Evolutionary conservation across 768 basidiomycete species (phyloP).

Genomic region (Boletus coccyginus): DNA sequence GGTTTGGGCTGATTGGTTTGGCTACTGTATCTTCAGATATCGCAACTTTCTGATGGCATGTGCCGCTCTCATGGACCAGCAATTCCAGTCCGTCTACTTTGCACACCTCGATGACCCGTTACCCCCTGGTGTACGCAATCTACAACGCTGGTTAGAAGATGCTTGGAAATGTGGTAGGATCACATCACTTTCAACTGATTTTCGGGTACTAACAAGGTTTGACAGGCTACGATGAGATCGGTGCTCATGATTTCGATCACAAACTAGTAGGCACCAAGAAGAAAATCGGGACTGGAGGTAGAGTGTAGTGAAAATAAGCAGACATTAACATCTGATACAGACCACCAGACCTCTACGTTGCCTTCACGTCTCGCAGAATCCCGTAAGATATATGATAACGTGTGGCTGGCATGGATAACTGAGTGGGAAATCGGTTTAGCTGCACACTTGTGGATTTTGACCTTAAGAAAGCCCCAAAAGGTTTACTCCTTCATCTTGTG

Average conservation of each 20-base stretch:
- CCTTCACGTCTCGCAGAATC: conserved; percentile 74
- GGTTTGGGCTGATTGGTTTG: not conserved
- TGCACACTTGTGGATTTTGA: conserved; percentile 67
- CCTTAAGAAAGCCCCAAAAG: conserved; percentile 40
- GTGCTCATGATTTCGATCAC: conserved; percentile 56
- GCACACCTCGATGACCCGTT: conserved; percentile 53
- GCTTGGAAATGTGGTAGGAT: conserved; percentile 69
- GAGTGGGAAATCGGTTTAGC: conserved; percentile 31
- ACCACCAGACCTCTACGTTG: conserved; percentile 66
- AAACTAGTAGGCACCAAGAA: conserved; percentile 54
- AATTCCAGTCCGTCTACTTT: conserved; percentile 58
- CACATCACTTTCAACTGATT: not conserved
- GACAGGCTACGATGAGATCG: conserved; percentile 70
- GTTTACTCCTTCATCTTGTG: conserved; percentile 30
- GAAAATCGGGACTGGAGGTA: conserved; percentile 83
- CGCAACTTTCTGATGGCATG: conserved; percentile 83
- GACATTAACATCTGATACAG: not conserved
- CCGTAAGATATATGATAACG: conserved; percentile 53
- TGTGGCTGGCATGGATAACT: not conserved
- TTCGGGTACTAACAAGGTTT: not conserved
- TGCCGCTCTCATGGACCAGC: conserved; percentile 66
- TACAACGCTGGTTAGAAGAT: conserved; percentile 77
- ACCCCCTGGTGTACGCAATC: conserved; percentile 66
- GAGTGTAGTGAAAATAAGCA: not conserved
- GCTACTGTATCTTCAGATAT: conserved; percentile 47